A percentile compares a stretch with the other conserved stretches of the same genome.
Evolutionary conservation across 192 early-diverging fungal species (phyloP).

Genomic region (Backusella sp.): DNA sequence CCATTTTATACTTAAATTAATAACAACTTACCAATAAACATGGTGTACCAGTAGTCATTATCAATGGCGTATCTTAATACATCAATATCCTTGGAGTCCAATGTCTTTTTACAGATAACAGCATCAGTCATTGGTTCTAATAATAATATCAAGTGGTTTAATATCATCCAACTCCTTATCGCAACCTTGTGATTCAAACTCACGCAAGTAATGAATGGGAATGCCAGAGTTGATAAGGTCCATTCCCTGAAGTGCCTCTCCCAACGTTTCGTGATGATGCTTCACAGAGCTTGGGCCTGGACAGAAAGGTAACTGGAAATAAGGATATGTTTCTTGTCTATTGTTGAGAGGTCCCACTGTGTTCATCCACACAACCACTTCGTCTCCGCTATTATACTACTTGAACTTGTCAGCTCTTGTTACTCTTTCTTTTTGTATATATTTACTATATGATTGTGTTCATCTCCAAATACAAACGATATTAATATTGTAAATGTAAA

Average conservation of each 20-base stretch:
- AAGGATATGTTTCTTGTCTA: conserved; percentile 75
- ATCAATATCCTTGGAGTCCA: conserved; percentile 47
- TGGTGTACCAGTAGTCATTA: conserved; percentile 68
- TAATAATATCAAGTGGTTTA: background rate
- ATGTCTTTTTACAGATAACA: conserved; percentile 48
- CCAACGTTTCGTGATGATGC: conserved; percentile 79
- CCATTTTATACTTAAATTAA: no score
- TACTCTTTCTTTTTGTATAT: background rate
- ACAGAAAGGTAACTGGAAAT: conserved; percentile 73
- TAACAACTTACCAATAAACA: conserved; percentile 51
- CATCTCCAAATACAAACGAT: conserved; percentile 22
- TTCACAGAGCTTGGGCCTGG: conserved; percentile 54
- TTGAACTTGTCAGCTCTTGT: background rate
- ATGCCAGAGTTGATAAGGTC: conserved; percentile 72
- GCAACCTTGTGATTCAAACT: conserved; percentile 2
- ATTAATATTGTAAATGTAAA: background rate
- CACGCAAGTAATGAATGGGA: conserved; percentile 63
- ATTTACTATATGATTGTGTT: conserved; percentile 31
- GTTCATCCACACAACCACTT: conserved; percentile 71
- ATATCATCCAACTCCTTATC: background rate
- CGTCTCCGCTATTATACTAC: conserved; percentile 60
- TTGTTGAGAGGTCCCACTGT: conserved; percentile 64
- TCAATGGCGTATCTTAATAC: conserved; percentile 63
- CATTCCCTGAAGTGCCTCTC: conserved; percentile 77
- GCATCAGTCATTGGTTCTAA: conserved; percentile 20